Percentiles rank a stretch among this genome's conserved stretches.
Evolutionary conservation across 805 yeast genomes (phyloP).

Genomic region (Metschnikowia noctiluminum): DNA sequence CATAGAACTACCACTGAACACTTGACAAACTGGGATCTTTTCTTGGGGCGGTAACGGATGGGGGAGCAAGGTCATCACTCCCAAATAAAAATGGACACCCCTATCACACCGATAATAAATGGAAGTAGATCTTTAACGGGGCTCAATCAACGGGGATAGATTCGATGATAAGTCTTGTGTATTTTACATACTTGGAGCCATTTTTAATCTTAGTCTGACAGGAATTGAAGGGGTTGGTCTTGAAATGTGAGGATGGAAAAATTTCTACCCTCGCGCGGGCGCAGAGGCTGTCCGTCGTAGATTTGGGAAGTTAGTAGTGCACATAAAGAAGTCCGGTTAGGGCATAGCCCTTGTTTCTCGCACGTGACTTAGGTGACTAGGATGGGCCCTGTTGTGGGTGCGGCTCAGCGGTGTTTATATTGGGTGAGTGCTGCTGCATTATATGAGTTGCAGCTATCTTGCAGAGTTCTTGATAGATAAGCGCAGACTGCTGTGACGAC

Average conservation of each 20-base stretch:
- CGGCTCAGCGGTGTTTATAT: background rate
- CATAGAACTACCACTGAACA: no score
- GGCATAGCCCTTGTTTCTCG: conserved; percentile 1
- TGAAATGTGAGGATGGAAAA: conserved; percentile 11
- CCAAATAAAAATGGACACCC: no score
- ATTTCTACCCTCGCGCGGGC: conserved; percentile 11
- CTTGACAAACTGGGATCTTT: no score
- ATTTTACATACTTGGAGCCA: conserved; percentile 22
- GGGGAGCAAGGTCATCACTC: no score
- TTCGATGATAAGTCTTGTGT: background rate
- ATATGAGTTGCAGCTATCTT: no score
- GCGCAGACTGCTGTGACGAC: no score
- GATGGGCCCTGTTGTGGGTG: background rate
- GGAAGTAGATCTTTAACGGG: no score
- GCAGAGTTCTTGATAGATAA: no score
- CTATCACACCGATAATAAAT: no score
- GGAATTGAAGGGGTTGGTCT: conserved; percentile 12
- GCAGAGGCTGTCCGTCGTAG: conserved; percentile 9
- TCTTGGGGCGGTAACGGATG: no score
- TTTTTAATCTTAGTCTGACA: conserved; percentile 18
- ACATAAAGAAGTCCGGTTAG: background rate
- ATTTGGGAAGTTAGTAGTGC: conserved; percentile 4
- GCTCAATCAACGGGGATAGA: background rate
- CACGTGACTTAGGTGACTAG: conserved; percentile 10
- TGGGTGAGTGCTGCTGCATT: background rate